Percentiles rank a stretch among this genome's conserved stretches.
These are phyloP conservation scores for Toxicodendron radicans DNA, from an alignment of 345 rosid genomes.

Conservation along the genomic window DNA sequence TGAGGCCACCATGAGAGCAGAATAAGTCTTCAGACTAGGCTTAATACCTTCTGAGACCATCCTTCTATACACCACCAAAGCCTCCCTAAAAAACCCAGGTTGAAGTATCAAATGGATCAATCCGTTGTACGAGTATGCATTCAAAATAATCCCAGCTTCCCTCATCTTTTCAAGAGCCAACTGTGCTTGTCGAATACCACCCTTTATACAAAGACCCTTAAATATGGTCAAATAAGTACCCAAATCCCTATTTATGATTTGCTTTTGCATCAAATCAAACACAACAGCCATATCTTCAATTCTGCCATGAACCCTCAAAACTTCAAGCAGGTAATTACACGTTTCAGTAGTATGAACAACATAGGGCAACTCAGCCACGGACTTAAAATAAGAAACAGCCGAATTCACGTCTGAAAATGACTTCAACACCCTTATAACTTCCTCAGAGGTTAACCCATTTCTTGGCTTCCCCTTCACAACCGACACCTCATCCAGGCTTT, in stretches of 20 bases:
- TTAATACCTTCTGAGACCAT: conserved; percentile 79
- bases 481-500: conserved; percentile 28
- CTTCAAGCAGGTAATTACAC: conserved; percentile 80
- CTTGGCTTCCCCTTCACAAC: conserved; percentile 34
- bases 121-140: conserved; percentile 78
- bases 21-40: conserved; percentile 93
- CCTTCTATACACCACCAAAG: conserved; percentile 62
- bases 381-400: conserved; percentile 64
- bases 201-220: conserved; percentile 53
- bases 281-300: conserved; percentile 65
- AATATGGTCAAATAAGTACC: conserved; percentile 62
- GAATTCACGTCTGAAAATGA: conserved; percentile 54
- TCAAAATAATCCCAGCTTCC: conserved; percentile 61
- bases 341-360: conserved; percentile 64
- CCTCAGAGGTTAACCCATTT: conserved; percentile 43
- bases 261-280: conserved; percentile 78
- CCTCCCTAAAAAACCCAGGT: conserved; percentile 61
- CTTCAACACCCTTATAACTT: conserved; percentile 46
- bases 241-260: conserved; percentile 61
- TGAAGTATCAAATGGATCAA: conserved; percentile 73
- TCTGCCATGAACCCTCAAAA: conserved; percentile 57
- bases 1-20: conserved; percentile 83
- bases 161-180: conserved; percentile 59
- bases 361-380: conserved; percentile 42
- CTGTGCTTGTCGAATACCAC: conserved; percentile 64